Percentiles rank a stretch among this genome's conserved stretches.
phyloP scores from a whole-genome alignment of 2,329 filamentous ascomycete genomes.

The Lasiodiplodia citricola region DNA sequence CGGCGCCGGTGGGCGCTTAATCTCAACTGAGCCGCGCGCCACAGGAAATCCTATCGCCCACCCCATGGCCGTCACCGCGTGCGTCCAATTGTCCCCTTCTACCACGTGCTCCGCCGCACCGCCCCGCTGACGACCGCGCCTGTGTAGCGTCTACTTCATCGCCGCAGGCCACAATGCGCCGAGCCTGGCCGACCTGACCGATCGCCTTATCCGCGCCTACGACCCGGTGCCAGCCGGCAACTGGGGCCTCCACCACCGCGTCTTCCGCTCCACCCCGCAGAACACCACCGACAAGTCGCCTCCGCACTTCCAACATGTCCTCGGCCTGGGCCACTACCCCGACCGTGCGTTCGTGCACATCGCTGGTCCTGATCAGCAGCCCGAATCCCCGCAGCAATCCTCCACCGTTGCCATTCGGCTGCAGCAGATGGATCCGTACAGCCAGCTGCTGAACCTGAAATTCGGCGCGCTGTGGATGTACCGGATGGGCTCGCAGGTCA shows the following conservation, averaged over 20 bases:
- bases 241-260: conserved; percentile 41
- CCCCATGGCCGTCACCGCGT: conserved; percentile 25
- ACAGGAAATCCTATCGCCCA: neutral
- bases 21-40: conserved; percentile 8
- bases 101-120: neutral
- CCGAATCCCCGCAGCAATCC: neutral
- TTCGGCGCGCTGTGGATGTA: conserved; percentile 29
- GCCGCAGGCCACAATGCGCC: conserved; percentile 34
- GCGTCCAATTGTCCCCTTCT: neutral
- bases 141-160: conserved; percentile 41
- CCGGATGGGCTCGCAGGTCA: conserved; percentile 20
- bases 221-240: conserved; percentile 31
- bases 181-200: conserved; percentile 32
- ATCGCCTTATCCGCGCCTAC: conserved; percentile 36
- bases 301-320: conserved; percentile 28
- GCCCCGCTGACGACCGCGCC: neutral
- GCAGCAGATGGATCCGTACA: conserved; percentile 26
- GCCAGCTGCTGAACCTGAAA: conserved; percentile 27
- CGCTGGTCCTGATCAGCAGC: conserved; percentile 2
- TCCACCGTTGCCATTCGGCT: conserved; percentile 27
- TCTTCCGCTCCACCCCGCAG: conserved; percentile 40
- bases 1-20: conserved; percentile 15
- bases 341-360: conserved; percentile 25
- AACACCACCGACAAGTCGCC: conserved; percentile 27
- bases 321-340: conserved; percentile 26